These are phyloP conservation scores for Colletotrichum musicola DNA, from an alignment of 2,329 filamentous ascomycete species.

Conservation along the genomic window DNA sequence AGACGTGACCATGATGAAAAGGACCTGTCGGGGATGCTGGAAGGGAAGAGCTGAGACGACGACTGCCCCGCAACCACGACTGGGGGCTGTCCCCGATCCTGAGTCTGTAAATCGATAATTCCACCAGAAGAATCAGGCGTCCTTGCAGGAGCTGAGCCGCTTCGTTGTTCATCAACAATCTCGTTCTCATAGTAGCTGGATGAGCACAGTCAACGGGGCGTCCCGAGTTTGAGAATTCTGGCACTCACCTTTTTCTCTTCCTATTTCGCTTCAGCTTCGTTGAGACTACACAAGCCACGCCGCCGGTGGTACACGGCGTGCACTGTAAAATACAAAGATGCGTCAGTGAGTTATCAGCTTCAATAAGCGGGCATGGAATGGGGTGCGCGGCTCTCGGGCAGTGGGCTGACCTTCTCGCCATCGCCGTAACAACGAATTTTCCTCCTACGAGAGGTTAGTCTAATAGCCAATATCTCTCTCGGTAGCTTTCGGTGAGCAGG, in stretches of 20 bases:
- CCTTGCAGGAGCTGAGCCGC: not conserved
- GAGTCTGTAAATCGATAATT: not conserved
- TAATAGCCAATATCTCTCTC: not conserved
- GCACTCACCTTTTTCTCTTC: constrained; percentile 35
- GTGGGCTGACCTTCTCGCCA: constrained; percentile 25
- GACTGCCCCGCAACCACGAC: not conserved
- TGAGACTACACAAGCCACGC: constrained; percentile 24
- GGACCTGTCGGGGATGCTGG: not conserved
- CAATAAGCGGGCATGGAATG: not conserved
- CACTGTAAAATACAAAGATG: constrained; percentile 2
- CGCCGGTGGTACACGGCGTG: constrained; percentile 14
- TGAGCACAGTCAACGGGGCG: not conserved
- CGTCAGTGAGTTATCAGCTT: not conserved
- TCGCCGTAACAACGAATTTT: constrained; percentile 37
- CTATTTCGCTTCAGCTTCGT: constrained; percentile 34
- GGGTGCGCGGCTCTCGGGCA: not conserved
- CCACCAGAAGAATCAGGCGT: not conserved
- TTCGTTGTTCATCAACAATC: constrained; percentile 12
- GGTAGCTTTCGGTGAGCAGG: not conserved
- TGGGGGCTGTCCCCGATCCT: not conserved
- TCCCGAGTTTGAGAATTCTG: no score
- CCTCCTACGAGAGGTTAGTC: not conserved
- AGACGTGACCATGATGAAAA: constrained; percentile 1
- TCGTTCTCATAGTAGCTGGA: constrained; percentile 33
- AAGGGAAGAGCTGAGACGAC: not conserved